These are phyloP conservation scores for Abeoforma whisleri DNA, from an alignment of 78 protist genomes.

Conservation along the genomic window DNA sequence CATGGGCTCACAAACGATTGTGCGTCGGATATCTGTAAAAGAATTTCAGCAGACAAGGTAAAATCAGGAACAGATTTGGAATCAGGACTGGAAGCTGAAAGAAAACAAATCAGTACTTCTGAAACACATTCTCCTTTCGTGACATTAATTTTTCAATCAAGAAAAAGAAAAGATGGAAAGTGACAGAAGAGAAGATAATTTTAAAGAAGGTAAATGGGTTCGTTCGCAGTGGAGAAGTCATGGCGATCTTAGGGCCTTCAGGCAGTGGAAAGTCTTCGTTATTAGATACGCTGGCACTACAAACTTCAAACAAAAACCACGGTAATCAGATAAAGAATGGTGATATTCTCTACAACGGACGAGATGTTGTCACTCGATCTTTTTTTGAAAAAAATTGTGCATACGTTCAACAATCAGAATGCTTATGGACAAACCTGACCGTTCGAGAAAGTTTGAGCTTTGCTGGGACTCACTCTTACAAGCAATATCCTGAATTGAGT, in stretches of 20 bases:
- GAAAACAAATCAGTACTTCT: neutral
- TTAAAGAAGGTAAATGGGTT: constrained; percentile 1
- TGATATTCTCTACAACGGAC: too few species aligned
- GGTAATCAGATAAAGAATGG: neutral
- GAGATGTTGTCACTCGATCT: neutral
- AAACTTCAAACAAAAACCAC: neutral
- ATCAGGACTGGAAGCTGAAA: too few species aligned
- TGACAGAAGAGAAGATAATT: neutral
- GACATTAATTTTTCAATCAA: neutral
- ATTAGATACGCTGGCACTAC: neutral
- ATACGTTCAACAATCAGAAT: neutral
- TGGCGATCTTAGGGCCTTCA: constrained; percentile 5
- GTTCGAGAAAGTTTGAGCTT: neutral
- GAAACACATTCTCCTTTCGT: neutral
- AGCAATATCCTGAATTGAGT: too few species aligned
- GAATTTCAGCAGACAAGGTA: too few species aligned
- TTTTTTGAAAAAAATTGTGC: neutral
- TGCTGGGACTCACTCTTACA: too few species aligned
- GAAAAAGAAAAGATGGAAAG: neutral
- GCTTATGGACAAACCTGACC: neutral
- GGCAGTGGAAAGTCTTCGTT: neutral
- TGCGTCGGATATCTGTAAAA: too few species aligned
- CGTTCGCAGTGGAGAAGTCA: neutral
- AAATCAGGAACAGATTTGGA: too few species aligned
- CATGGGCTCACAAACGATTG: too few species aligned